phyloP scores from a whole-genome alignment of 805 yeast genomes.

The Metschnikowia henanensis region DNA sequence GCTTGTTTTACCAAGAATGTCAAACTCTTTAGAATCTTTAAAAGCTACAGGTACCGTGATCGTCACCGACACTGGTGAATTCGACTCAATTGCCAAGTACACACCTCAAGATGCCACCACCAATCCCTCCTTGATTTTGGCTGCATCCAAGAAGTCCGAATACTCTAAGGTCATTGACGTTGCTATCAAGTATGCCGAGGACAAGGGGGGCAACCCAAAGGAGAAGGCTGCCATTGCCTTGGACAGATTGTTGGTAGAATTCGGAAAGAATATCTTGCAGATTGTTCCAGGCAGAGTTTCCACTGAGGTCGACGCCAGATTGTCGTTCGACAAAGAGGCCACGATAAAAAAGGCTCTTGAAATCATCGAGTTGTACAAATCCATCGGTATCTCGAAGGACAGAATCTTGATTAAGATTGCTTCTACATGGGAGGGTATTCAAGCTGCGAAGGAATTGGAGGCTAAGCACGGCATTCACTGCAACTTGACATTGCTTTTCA shows the following conservation, averaged over 20 bases:
- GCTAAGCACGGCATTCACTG: conserved; percentile 86
- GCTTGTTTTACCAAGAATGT: conserved; percentile 20
- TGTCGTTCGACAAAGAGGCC: conserved; percentile 93
- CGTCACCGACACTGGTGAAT: conserved; percentile 99
- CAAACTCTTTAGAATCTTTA: conserved; percentile 83
- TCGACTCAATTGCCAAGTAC: conserved; percentile 95
- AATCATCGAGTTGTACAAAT: conserved; percentile 83
- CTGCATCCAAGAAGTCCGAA: conserved; percentile 89
- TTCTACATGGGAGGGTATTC: conserved; percentile 99
- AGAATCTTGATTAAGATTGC: conserved; percentile 95
- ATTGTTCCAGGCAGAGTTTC: conserved; percentile 99
- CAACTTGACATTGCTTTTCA: conserved; percentile 93
- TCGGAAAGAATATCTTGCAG: conserved; percentile 88
- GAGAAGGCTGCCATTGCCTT: conserved; percentile 81
- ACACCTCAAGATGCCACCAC: conserved; percentile 99
- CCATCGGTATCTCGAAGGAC: conserved; percentile 82
- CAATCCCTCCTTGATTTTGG: conserved; percentile 95
- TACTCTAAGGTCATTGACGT: conserved; percentile 87
- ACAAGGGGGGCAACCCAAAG: conserved; percentile 54
- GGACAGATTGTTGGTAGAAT: conserved; percentile 92
- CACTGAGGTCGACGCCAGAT: conserved; percentile 98
- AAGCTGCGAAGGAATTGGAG: conserved; percentile 96
- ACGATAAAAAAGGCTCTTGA: conserved; percentile 92
- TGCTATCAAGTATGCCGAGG: conserved; percentile 86
- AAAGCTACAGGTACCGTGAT: conserved; percentile 95